These are phyloP conservation scores for Geotrichum australiense DNA, from an alignment of 1,139 yeast species.

Conservation along the genomic window DNA sequence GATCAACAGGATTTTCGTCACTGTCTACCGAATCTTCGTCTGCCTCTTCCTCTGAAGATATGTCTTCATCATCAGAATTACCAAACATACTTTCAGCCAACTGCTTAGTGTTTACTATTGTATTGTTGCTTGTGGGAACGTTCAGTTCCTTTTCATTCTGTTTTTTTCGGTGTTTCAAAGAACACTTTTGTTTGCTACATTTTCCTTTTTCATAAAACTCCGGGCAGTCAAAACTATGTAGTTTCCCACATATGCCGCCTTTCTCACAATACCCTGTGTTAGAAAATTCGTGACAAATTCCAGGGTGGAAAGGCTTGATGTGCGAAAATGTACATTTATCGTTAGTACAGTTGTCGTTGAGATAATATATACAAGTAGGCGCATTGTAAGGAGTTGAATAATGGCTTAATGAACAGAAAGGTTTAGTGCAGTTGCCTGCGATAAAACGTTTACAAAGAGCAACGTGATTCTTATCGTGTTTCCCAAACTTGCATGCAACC, in stretches of 20 bases:
- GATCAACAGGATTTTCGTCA: conserved; percentile 6
- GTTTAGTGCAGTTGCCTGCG: conserved; percentile 42
- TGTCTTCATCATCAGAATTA: conserved; percentile 6
- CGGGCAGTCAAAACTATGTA: conserved; percentile 63
- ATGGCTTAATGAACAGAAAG: conserved; percentile 54
- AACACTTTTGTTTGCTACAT: conserved; percentile 51
- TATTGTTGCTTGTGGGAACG: conserved; percentile 9
- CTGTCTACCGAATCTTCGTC: conserved; percentile 1
- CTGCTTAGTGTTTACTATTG: conserved; percentile 14
- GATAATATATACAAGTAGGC: conserved; percentile 54
- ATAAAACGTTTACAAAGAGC: conserved; percentile 50
- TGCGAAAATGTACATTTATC: conserved; percentile 52
- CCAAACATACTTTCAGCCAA: conserved; percentile 12
- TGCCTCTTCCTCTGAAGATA: not conserved
- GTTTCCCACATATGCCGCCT: conserved; percentile 51
- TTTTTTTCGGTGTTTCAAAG: conserved; percentile 38
- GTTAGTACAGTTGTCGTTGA: conserved; percentile 49
- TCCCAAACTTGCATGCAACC: conserved; percentile 42
- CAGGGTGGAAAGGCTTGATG: conserved; percentile 38
- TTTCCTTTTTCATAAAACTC: conserved; percentile 55
- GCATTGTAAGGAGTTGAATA: conserved; percentile 53
- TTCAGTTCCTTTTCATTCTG: conserved; percentile 8
- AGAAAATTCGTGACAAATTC: conserved; percentile 61
- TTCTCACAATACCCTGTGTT: conserved; percentile 60
- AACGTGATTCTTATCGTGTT: conserved; percentile 46